Evolutionary conservation across 2,329 filamentous ascomycete species (phyloP).

Genomic region (Aspergillus sp.): DNA sequence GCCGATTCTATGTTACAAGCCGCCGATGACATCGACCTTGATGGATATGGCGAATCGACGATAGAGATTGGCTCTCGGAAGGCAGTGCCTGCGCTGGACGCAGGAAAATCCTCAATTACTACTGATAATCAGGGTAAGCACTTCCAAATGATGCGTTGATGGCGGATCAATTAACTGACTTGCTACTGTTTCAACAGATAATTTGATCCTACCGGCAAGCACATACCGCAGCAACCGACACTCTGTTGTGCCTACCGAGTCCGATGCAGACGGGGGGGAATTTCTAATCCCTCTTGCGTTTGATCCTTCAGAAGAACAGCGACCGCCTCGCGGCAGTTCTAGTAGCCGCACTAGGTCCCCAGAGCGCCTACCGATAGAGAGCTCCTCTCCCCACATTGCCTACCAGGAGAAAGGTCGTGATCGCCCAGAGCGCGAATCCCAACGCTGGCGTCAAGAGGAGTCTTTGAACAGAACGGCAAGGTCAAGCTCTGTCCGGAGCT

Average conservation of each 20-base stretch:
- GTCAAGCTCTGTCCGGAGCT: constrained; percentile 47
- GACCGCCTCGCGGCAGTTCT: constrained; percentile 52
- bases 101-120: constrained; percentile 24
- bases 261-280: constrained; percentile 59
- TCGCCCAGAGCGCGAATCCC: constrained; percentile 49
- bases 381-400: constrained; percentile 81
- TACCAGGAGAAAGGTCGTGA: constrained; percentile 81
- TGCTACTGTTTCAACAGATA: constrained; percentile 43
- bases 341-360: constrained; percentile 30
- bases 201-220: constrained; percentile 69
- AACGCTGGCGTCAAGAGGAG: constrained; percentile 30
- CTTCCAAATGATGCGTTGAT: background rate
- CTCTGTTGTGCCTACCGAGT: constrained; percentile 62
- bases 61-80: constrained; percentile 26
- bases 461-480: constrained; percentile 40
- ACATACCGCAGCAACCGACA: constrained; percentile 77
- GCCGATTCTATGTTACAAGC: constrained; percentile 61
- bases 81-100: constrained; percentile 24
- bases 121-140: constrained; percentile 32
- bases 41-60: constrained; percentile 60
- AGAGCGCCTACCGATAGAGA: constrained; percentile 32
- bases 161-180: background rate
- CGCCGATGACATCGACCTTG: constrained; percentile 57
- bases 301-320: constrained; percentile 64
- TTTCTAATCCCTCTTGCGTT: constrained; percentile 76